Conservation (phyloP, 768 basidiomycete species). For the Candolleomyces eurysporus region DNA sequence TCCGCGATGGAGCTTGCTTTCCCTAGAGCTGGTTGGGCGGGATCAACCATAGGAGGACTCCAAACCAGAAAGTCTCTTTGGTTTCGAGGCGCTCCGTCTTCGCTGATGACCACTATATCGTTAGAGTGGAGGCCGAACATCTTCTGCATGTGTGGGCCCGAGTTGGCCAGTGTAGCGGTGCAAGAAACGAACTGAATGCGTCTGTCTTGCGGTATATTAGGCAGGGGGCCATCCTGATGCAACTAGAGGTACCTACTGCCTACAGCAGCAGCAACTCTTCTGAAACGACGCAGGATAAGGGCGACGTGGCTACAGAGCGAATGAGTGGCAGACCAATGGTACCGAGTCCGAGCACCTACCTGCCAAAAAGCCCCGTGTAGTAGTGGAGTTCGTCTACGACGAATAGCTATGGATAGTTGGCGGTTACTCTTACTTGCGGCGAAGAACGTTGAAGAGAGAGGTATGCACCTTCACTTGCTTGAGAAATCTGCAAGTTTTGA, state of each 20-base stretch:
- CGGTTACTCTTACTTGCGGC: background rate
- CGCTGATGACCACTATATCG: slow-evolving; percentile 65
- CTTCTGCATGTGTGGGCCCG: slow-evolving; percentile 68
- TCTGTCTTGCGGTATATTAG: slow-evolving; percentile 39
- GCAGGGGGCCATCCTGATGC: background rate
- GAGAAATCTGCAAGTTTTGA: slow-evolving; percentile 53
- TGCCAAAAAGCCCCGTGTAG: slow-evolving; percentile 78
- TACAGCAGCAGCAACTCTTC: slow-evolving; percentile 71
- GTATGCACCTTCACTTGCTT: slow-evolving; percentile 56
- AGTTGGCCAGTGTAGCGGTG: slow-evolving; percentile 83
- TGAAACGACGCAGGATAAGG: slow-evolving; percentile 70
- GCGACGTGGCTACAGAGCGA: slow-evolving; percentile 65
- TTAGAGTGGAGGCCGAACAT: slow-evolving; percentile 66
- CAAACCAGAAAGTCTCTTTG: slow-evolving; percentile 79
- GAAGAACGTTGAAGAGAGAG: background rate
- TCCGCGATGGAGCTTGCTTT: slow-evolving; percentile 61
- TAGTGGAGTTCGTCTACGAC: slow-evolving; percentile 89
- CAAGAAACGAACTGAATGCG: slow-evolving; percentile 73
- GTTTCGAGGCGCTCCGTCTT: slow-evolving; percentile 83
- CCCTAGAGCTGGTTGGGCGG: slow-evolving; percentile 51
- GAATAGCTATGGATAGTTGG: slow-evolving; percentile 44
- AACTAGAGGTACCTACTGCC: slow-evolving; percentile 55
- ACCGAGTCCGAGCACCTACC: slow-evolving; percentile 34
- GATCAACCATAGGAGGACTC: slow-evolving; percentile 63
- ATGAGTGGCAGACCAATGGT: background rate